These are phyloP conservation scores for Cryptococcus sp. DNA, from an alignment of 1,284 basidiomycete genomes.

Conservation along the genomic window DNA sequence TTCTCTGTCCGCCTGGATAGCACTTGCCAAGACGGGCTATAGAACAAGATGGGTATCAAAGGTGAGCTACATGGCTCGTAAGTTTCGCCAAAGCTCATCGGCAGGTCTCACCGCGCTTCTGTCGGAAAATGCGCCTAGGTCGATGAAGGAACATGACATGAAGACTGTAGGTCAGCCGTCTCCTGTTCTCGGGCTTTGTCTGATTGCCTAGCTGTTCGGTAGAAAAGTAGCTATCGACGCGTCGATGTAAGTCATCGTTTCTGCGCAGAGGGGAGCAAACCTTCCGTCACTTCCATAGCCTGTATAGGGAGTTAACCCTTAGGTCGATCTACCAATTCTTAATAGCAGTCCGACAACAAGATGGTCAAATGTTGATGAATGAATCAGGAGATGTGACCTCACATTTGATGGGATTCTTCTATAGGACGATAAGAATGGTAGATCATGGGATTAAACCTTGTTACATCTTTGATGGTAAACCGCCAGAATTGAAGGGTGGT, in stretches of 20 bases:
- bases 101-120: constrained; percentile 80
- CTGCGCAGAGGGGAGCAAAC: constrained; percentile 1
- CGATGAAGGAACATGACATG: constrained; percentile 89
- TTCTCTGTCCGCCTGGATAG: too few species aligned
- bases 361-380: constrained; percentile 94
- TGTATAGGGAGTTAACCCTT: not conserved
- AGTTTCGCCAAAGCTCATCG: not conserved
- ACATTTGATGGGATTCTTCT: constrained; percentile 98
- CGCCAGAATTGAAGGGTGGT: constrained; percentile 92
- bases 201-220: constrained; percentile 64
- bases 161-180: constrained; percentile 58
- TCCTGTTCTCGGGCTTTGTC: not conserved
- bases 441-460: constrained; percentile 98
- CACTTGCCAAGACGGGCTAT: too few species aligned
- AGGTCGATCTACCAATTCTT: constrained; percentile 73
- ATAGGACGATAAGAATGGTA: constrained; percentile 94
- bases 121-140: constrained; percentile 78
- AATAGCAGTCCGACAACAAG: constrained; percentile 92
- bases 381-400: constrained; percentile 94
- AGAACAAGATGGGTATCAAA: constrained; percentile 44
- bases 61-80: constrained; percentile 20
- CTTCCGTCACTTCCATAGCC: not conserved
- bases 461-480: constrained; percentile 98
- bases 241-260: constrained; percentile 64
- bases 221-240: constrained; percentile 99